Conservation (phyloP, 345 rosid species). For the Boechera divaricarpa region DNA sequence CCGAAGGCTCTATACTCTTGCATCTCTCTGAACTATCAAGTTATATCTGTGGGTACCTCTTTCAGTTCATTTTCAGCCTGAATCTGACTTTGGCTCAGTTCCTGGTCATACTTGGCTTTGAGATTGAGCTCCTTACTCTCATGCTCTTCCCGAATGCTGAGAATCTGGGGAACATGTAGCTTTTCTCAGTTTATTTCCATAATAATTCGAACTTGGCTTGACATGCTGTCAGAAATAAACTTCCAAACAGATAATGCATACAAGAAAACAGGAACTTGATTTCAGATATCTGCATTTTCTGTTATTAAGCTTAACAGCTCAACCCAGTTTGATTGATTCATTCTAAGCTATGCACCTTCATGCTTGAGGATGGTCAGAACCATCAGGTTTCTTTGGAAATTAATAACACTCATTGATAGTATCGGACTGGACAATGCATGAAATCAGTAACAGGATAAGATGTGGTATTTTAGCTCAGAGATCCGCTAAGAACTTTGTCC, state of each 20-base stretch:
- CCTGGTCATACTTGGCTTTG: constrained; percentile 65
- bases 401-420: background rate
- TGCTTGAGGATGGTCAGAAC: background rate
- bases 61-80: constrained; percentile 66
- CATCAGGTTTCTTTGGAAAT: constrained; percentile 8
- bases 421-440: background rate
- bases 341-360: background rate
- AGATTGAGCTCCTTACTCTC: constrained; percentile 64
- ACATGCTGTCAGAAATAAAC: constrained; percentile 8
- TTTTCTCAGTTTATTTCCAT: background rate
- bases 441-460: background rate
- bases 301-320: background rate
- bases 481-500: background rate
- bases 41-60: constrained; percentile 22
- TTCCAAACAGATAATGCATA: background rate
- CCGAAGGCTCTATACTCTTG: constrained; percentile 21
- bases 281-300: background rate
- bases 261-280: background rate
- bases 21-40: constrained; percentile 8
- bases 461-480: background rate
- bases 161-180: constrained; percentile 14
- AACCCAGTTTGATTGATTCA: background rate
- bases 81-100: constrained; percentile 66
- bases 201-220: background rate
- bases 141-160: constrained; percentile 21